Base-by-base conservation (phyloP, 2,329 filamentous ascomycete genomes). In the Epichloe gansuensis region DNA sequence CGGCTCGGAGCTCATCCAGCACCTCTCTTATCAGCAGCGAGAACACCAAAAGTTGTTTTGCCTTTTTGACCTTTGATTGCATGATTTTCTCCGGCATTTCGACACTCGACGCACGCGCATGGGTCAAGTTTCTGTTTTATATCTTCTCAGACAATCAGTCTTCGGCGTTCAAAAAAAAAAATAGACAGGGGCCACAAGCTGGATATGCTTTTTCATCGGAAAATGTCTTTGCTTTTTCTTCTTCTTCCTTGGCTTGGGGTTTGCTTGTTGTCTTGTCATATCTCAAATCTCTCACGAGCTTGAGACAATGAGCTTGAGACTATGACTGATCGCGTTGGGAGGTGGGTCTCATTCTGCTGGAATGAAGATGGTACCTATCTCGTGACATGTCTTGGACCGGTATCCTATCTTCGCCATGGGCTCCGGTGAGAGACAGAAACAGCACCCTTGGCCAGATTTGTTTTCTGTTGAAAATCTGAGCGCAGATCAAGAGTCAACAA, bases 11-110 rank as follows among this genome's bases (percentile, higher is more conserved):
- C 67, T 65, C 8, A 11, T 3, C 8, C 9, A 4, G 68, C 57
- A 55, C 59, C 61, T 68, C 65, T 66, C 65, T 67, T 67, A 63
- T 62, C 65, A 69, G 67, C 63, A 67, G 65, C 65, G 65, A 63
- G 61, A 44, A 57, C 54, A 59, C 57, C 56, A 54, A 59, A 59
- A 56, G 55, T 56, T 58, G 21, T 55, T 56, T 56, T 48, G 49
- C 52, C 43, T 9, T 38, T 41, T 31, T 21, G 17, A 8, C 21
- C 31, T n/a, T 46, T 7, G 44, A 43, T 49, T 23, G 28, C 45
- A 39, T 52, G n/a, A 51, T 38, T 21, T 41, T 41, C 38, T 47
- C 13, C 37, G 35, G 25, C 15, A 11, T 34, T 48, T 44, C 13
- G 45, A 54, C 38, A 46, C 39, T 49, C 41, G 52, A 34, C 42